Percentiles rank a stretch among this genome's conserved stretches.
Evolutionary conservation across 352 stramenopile species (phyloP).

Genomic region (Globisporangium acanthophoron): DNA sequence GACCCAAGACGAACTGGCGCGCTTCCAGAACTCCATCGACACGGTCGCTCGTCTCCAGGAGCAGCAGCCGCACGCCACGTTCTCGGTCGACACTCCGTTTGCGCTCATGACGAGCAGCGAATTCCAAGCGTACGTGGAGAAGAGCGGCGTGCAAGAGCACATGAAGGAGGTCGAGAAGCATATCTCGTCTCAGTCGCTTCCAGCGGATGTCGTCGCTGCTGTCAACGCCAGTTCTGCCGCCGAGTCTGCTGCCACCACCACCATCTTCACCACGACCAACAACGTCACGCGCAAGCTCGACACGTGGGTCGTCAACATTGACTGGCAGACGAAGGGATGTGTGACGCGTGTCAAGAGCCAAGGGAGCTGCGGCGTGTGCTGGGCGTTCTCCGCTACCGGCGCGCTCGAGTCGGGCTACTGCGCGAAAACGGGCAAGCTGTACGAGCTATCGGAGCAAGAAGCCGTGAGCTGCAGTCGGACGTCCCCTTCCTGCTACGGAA

Average conservation of each 20-base stretch:
- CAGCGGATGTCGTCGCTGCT: neutral
- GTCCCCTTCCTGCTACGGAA: no score
- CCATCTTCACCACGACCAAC: neutral
- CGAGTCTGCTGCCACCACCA: neutral
- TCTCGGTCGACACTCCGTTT: slow-evolving; percentile 64
- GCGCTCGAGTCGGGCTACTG: slow-evolving; percentile 23
- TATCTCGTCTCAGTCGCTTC: no score
- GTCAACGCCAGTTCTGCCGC: neutral
- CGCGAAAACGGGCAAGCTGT: slow-evolving; percentile 1
- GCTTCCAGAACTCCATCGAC: slow-evolving; percentile 6
- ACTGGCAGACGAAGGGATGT: slow-evolving; percentile 19
- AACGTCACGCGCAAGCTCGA: neutral
- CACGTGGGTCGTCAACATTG: slow-evolving; percentile 3
- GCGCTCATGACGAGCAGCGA: slow-evolving; percentile 60
- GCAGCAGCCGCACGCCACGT: slow-evolving; percentile 48
- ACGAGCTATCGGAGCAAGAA: slow-evolving; percentile 18
- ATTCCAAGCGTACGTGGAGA: slow-evolving; percentile 38
- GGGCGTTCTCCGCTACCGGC: slow-evolving; percentile 7
- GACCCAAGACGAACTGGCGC: slow-evolving; percentile 10
- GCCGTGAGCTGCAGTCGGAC: no score
- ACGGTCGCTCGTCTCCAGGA: slow-evolving; percentile 32
- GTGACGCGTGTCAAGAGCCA: slow-evolving; percentile 20
- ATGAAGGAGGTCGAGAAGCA: slow-evolving; percentile 7
- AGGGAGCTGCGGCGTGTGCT: slow-evolving; percentile 17
- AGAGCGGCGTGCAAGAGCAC: slow-evolving; percentile 2